Evolutionary conservation across 352 stramenopile genomes (phyloP).

Genomic region (Phytophthora uliginosa): DNA sequence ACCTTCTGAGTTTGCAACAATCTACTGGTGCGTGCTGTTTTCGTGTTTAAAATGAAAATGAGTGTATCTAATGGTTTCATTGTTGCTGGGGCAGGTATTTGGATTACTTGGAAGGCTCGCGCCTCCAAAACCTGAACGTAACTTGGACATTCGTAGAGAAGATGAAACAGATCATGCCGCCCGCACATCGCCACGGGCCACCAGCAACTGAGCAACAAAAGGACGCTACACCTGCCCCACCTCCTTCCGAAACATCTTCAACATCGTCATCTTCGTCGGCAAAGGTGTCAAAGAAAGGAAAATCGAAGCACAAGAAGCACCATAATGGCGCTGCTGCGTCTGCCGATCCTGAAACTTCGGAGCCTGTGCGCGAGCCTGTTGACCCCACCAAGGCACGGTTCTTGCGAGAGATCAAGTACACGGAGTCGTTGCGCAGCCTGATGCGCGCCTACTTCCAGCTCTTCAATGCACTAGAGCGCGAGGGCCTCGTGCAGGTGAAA

Average conservation of each 20-base stretch:
- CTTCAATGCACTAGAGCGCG: slow-evolving; percentile 77
- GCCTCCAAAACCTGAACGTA: slow-evolving; percentile 84
- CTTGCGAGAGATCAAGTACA: slow-evolving; percentile 81
- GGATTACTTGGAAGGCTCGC: slow-evolving; percentile 87
- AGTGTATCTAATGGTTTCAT: slow-evolving; percentile 7
- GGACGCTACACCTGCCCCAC: slow-evolving; percentile 7
- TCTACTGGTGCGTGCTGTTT: slow-evolving; percentile 71
- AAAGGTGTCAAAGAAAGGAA: slow-evolving; percentile 47
- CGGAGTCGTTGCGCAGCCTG: slow-evolving; percentile 75
- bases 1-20: slow-evolving; percentile 72
- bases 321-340: slow-evolving; percentile 15
- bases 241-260: slow-evolving; percentile 14
- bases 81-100: slow-evolving; percentile 62
- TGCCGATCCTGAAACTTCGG: slow-evolving; percentile 1
- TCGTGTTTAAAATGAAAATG: background rate
- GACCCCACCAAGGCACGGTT: slow-evolving; percentile 73
- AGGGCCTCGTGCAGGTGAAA: slow-evolving; percentile 61
- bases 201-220: slow-evolving; percentile 14
- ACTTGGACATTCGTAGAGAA: slow-evolving; percentile 89
- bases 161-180: slow-evolving; percentile 75
- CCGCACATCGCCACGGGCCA: slow-evolving; percentile 21
- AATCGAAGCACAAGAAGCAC: slow-evolving; percentile 57
- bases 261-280: background rate
- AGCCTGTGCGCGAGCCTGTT: slow-evolving; percentile 25
- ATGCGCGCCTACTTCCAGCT: slow-evolving; percentile 88